phyloP scores from a whole-genome alignment of 1,139 yeast species.

The Candida labiduridarum region DNA sequence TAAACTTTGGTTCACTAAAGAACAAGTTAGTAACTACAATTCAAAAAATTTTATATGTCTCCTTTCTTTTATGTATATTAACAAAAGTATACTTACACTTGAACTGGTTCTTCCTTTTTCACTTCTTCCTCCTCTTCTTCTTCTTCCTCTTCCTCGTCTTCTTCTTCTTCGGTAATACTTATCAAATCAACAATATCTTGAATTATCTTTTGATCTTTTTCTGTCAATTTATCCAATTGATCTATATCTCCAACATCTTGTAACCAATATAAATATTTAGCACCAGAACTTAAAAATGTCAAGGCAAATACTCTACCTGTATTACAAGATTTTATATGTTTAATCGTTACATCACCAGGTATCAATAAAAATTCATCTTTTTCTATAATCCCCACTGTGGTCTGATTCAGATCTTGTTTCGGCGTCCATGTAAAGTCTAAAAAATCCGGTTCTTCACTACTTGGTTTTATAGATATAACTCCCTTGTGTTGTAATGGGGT shows the following conservation, averaged over 20 bases:
- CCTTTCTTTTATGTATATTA: slow-evolving; percentile 4
- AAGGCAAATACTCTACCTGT: slow-evolving; percentile 87
- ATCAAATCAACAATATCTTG: slow-evolving; percentile 59
- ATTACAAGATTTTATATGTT: slow-evolving; percentile 69
- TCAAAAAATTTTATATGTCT: neutral
- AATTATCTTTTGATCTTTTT: slow-evolving; percentile 58
- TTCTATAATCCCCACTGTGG: slow-evolving; percentile 40
- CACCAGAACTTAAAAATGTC: slow-evolving; percentile 81
- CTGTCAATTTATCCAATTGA: slow-evolving; percentile 62
- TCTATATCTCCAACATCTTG: slow-evolving; percentile 76
- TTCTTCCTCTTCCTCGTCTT: slow-evolving; percentile 43
- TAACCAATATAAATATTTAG: slow-evolving; percentile 86
- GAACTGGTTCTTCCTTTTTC: slow-evolving; percentile 16
- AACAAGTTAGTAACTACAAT: slow-evolving; percentile 6
- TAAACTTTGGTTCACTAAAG: slow-evolving; percentile 9
- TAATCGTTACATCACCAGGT: slow-evolving; percentile 92
- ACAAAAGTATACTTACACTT: slow-evolving; percentile 25
- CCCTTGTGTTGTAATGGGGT: slow-evolving; percentile 83
- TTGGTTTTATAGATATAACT: slow-evolving; percentile 62
- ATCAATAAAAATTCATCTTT: slow-evolving; percentile 76
- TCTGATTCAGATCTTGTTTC: slow-evolving; percentile 30
- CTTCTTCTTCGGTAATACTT: slow-evolving; percentile 43
- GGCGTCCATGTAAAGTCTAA: slow-evolving; percentile 48
- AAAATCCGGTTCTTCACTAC: slow-evolving; percentile 54
- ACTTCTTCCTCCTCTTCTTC: slow-evolving; percentile 24